Percentiles rank a stretch among this genome's conserved stretches.
Conservation (phyloP, 2,329 filamentous ascomycete species). For the Lasiodiplodia hormozganensis region DNA sequence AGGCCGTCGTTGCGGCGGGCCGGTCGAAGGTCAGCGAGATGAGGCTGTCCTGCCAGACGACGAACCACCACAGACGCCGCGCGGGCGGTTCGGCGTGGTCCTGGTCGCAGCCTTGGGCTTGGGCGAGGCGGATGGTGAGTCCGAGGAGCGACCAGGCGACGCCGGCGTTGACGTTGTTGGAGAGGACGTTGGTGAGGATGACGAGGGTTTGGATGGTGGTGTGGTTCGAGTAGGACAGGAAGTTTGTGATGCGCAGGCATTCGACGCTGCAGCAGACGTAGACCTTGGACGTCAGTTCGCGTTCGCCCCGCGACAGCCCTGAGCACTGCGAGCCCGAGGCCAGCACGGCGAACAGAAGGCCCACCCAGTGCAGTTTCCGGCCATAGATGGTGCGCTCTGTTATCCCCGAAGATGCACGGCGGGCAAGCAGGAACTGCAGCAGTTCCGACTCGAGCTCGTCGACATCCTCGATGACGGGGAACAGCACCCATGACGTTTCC, state of each 20-base stretch:
- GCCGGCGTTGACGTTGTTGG: constrained; percentile 58
- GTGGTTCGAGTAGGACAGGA: constrained; percentile 66
- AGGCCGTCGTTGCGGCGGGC: constrained; percentile 48
- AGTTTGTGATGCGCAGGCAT: constrained; percentile 70
- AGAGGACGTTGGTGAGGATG: constrained; percentile 67
- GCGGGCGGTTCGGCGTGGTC: constrained; percentile 57
- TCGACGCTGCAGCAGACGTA: constrained; percentile 71
- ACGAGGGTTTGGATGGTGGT: constrained; percentile 68
- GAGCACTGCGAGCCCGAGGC: constrained; percentile 69
- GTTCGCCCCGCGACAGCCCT: constrained; percentile 62
- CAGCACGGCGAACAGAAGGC: constrained; percentile 67
- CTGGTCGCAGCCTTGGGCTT: constrained; percentile 57
- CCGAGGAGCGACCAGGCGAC: constrained; percentile 61
- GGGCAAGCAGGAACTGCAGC: constrained; percentile 59
- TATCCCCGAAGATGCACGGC: constrained; percentile 51
- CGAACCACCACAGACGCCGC: constrained; percentile 63
- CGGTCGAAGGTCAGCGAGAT: constrained; percentile 69
- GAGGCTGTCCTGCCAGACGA: constrained; percentile 70
- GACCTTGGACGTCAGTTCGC: constrained; percentile 69
- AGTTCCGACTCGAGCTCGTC: constrained; percentile 62
- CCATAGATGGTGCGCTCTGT: constrained; percentile 64
- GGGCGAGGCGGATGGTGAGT: constrained; percentile 66
- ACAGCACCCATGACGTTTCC: constrained; percentile 66
- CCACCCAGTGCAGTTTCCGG: constrained; percentile 65
- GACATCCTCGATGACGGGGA: constrained; percentile 66